A percentile compares a stretch with the other conserved stretches of the same genome.
phyloP scores from a whole-genome alignment of 1,284 basidiomycete genomes.

The Schizopora paradoxa region DNA sequence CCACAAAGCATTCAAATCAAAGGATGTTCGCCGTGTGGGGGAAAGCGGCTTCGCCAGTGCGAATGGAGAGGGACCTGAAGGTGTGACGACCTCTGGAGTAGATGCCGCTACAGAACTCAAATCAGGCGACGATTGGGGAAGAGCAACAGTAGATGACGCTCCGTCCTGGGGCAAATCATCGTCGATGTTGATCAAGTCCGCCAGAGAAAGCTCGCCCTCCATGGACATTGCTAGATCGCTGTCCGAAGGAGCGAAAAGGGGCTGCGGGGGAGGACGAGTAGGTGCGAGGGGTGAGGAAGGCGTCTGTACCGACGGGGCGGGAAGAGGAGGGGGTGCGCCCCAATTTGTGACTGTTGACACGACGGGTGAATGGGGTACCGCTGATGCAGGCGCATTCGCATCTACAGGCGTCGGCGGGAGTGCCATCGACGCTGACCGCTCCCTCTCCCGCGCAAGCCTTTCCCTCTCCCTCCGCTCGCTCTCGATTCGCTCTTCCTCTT shows the following conservation, averaged over 20 bases:
- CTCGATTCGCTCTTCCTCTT: conserved; percentile 46
- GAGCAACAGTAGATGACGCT: background rate
- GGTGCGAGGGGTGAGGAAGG: conserved; percentile 19
- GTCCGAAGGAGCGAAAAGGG: conserved; percentile 38
- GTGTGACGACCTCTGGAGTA: conserved; percentile 22
- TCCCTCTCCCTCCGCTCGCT: conserved; percentile 62
- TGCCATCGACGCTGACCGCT: conserved; percentile 29
- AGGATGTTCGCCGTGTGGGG: conserved; percentile 40
- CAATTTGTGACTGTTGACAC: conserved; percentile 42
- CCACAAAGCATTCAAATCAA: conserved; percentile 72
- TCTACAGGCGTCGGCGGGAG: conserved; percentile 15
- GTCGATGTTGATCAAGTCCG: conserved; percentile 73
- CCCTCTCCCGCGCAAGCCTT: conserved; percentile 47
- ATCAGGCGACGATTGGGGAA: background rate
- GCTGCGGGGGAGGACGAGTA: conserved; percentile 31
- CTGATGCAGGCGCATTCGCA: conserved; percentile 21
- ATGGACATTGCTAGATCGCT: conserved; percentile 35
- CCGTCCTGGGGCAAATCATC: conserved; percentile 43
- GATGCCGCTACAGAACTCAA: conserved; percentile 13
- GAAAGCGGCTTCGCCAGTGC: conserved; percentile 27
- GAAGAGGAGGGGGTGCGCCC: conserved; percentile 55
- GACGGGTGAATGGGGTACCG: conserved; percentile 56
- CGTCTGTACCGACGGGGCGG: conserved; percentile 34
- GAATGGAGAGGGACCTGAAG: conserved; percentile 44
- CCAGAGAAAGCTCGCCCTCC: conserved; percentile 66